Percentiles rank a stretch among this genome's conserved stretches.
These are phyloP conservation scores for Amoebophrya sp. DNA, from an alignment of 169 alveolate genomes.

Conservation along the genomic window DNA sequence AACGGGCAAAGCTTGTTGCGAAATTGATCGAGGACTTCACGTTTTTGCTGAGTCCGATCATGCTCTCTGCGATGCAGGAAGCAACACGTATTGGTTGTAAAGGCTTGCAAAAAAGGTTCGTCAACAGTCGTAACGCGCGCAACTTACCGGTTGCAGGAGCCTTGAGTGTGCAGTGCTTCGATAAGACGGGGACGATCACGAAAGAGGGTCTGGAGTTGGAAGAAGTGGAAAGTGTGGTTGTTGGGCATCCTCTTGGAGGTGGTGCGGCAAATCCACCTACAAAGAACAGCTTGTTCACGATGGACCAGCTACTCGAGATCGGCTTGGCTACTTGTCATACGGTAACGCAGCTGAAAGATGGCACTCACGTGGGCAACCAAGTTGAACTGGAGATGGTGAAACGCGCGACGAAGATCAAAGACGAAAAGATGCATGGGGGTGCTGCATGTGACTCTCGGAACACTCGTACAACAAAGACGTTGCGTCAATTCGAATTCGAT, in stretches of 20 bases:
- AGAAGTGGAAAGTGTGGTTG: background rate
- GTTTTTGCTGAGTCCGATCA: background rate
- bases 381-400: constrained; percentile 41
- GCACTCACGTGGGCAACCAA: constrained; percentile 35
- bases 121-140: background rate
- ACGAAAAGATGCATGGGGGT: background rate
- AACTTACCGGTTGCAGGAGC: constrained; percentile 59
- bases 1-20: background rate
- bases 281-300: background rate
- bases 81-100: background rate
- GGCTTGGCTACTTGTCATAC: constrained; percentile 33
- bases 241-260: background rate
- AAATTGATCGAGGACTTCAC: background rate
- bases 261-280: background rate
- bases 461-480: background rate
- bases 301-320: background rate
- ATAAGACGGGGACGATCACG: constrained; percentile 79
- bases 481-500: background rate
- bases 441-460: background rate
- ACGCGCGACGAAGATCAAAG: background rate
- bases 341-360: background rate
- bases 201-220: constrained; percentile 64
- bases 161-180: constrained; percentile 63
- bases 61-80: background rate
- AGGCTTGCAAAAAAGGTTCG: background rate